These are phyloP conservation scores for Fusarium sp. DNA, from an alignment of 2,329 filamentous ascomycete genomes.

Conservation along the genomic window DNA sequence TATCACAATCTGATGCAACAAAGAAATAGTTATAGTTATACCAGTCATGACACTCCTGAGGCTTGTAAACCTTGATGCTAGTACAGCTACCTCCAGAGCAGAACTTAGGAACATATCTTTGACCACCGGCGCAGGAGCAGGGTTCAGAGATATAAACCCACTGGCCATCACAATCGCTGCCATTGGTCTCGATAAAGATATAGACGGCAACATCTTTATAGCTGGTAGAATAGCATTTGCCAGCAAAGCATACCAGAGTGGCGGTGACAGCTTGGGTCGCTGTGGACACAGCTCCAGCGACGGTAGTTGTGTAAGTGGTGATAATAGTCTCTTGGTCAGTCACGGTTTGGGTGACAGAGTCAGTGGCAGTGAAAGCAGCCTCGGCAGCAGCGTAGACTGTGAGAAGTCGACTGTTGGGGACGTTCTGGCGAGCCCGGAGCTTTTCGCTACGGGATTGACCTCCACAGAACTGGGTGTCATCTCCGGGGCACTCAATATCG, in stretches of 20 bases:
- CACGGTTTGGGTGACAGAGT: constrained; percentile 12
- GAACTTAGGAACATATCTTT: constrained; percentile 29
- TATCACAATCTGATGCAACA: constrained; percentile 16
- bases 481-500: constrained; percentile 38
- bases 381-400: constrained; percentile 29
- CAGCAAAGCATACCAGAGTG: constrained; percentile 27
- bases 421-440: constrained; percentile 27
- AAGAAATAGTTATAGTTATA: constrained; percentile 23
- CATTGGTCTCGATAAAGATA: constrained; percentile 35
- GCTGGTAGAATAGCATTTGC: constrained; percentile 19
- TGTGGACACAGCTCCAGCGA: constrained; percentile 13
- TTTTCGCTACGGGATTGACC: constrained; percentile 22
- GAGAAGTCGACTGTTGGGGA: constrained; percentile 33
- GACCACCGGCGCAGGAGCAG: constrained; percentile 32
- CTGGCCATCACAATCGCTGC: constrained; percentile 29
- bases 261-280: constrained; percentile 27
- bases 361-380: background rate
- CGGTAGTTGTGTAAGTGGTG: constrained; percentile 31
- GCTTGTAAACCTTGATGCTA: constrained; percentile 36
- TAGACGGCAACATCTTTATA: constrained; percentile 7
- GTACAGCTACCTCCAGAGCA: constrained; percentile 27
- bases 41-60: constrained; percentile 27
- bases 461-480: constrained; percentile 36
- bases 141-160: constrained; percentile 30
- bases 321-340: constrained; percentile 26